These are phyloP conservation scores for Vigna nakashimae DNA, from an alignment of 306 rosid genomes.

Conservation along the genomic window DNA sequence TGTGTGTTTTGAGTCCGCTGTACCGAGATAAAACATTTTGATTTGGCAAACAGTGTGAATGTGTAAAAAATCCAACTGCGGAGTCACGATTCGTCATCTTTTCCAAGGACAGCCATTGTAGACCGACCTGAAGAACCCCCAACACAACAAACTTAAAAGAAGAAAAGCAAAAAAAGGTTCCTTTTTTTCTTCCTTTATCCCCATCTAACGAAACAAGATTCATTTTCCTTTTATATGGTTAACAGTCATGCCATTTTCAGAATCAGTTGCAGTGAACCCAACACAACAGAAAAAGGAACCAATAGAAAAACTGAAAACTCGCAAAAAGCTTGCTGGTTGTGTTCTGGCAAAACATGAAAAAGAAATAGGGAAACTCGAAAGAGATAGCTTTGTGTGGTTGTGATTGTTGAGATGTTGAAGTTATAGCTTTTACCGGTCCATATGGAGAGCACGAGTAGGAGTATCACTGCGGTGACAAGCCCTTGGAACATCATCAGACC, in stretches of 20 bases:
- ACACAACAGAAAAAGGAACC: neutral
- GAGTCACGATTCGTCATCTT: neutral
- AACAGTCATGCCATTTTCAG: neutral
- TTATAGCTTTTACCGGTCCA: conserved; percentile 59
- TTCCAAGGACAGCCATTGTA: conserved; percentile 1
- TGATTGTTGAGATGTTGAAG: neutral
- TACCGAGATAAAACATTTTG: neutral
- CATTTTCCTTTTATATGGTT: neutral
- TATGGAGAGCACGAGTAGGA: conserved; percentile 55
- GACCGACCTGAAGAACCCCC: neutral
- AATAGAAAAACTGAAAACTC: neutral
- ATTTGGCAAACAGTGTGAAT: too few relatives aligned
- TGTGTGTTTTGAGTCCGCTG: neutral
- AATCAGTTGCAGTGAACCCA: neutral
- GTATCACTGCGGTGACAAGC: conserved; percentile 65
- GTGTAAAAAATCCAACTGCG: too few relatives aligned
- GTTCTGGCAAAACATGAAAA: neutral
- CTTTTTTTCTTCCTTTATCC: neutral
- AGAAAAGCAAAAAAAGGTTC: neutral
- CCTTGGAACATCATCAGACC: conserved; percentile 70
- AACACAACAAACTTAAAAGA: neutral
- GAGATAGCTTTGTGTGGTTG: neutral
- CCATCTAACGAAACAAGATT: neutral
- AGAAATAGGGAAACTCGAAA: neutral
- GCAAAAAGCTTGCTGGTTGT: neutral